phyloP scores from a whole-genome alignment of 2,329 filamentous ascomycete genomes.

The Xylariaceae sp. region DNA sequence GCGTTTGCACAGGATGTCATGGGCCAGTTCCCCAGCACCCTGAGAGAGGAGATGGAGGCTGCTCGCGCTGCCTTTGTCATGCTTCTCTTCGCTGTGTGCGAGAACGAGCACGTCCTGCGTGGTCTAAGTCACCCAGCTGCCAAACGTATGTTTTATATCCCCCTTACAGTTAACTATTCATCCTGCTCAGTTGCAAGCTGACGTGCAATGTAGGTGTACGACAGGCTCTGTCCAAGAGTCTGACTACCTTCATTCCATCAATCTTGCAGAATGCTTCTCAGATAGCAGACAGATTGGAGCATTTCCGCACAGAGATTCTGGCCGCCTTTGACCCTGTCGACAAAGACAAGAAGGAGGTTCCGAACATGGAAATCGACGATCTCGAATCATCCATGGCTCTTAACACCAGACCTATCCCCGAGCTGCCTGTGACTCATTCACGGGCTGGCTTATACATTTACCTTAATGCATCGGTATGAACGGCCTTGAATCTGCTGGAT shows the following conservation, averaged over 20 bases:
- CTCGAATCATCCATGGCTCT: slow-evolving; percentile 52
- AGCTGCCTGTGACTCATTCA: slow-evolving; percentile 68
- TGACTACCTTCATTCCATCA: slow-evolving; percentile 50
- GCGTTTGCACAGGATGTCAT: slow-evolving; percentile 46
- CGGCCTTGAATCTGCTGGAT: background rate
- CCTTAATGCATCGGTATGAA: slow-evolving; percentile 70
- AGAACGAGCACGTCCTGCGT: slow-evolving; percentile 52
- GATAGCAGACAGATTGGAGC: slow-evolving; percentile 49
- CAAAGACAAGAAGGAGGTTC: slow-evolving; percentile 44
- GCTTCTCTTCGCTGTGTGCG: slow-evolving; percentile 56
- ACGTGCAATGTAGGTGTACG: slow-evolving; percentile 37
- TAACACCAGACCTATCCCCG: slow-evolving; percentile 51
- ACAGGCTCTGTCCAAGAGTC: slow-evolving; percentile 44
- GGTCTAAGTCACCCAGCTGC: slow-evolving; percentile 49
- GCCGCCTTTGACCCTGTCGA: slow-evolving; percentile 50
- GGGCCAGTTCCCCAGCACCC: slow-evolving; percentile 39
- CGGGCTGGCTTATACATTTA: slow-evolving; percentile 81
- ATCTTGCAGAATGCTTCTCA: slow-evolving; percentile 53
- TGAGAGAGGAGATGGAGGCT: slow-evolving; percentile 53
- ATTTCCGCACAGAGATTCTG: slow-evolving; percentile 54
- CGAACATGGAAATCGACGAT: slow-evolving; percentile 50
- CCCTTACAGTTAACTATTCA: slow-evolving; percentile 3
- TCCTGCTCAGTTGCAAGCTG: background rate
- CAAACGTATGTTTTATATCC: slow-evolving; percentile 42
- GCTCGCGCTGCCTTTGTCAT: slow-evolving; percentile 60